phyloP scores from a whole-genome alignment of 495 filamentous ascomycete species.

The Podospora pseudocomata region DNA sequence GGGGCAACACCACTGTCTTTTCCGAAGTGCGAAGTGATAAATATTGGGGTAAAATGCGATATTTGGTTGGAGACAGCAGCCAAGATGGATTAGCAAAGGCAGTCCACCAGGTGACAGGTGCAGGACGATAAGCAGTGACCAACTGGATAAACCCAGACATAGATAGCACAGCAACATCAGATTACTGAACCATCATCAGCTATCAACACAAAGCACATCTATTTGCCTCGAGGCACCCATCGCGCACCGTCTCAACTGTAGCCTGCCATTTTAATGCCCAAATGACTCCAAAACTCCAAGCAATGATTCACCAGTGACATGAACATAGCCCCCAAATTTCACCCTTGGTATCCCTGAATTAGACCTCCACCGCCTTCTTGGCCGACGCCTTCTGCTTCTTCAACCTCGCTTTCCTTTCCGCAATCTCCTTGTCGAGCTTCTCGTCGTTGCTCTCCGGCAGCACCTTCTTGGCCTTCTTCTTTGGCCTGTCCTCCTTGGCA shows the following conservation, averaged over 20 bases:
- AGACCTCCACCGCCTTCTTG: conserved; percentile 37
- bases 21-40: not conserved
- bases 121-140: not conserved
- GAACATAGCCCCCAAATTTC: conserved; percentile 7
- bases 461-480: conserved; percentile 53
- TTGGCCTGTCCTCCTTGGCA: conserved; percentile 41
- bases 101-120: not conserved
- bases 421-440: conserved; percentile 57
- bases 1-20: not conserved
- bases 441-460: conserved; percentile 48
- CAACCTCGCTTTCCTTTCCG: conserved; percentile 56
- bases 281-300: conserved; percentile 22
- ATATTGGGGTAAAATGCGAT: not conserved
- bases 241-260: conserved; percentile 12
- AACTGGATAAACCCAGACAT: not conserved
- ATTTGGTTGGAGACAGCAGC: not conserved
- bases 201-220: not conserved
- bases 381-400: conserved; percentile 60
- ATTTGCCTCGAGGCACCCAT: conserved; percentile 13
- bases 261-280: conserved; percentile 18
- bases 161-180: not conserved
- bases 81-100: no score
- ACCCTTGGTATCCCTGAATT: conserved; percentile 10
- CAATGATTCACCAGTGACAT: conserved; percentile 12
- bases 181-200: not conserved